Conservation (phyloP, 179 eudicot species). For the Nepenthes alata region DNA sequence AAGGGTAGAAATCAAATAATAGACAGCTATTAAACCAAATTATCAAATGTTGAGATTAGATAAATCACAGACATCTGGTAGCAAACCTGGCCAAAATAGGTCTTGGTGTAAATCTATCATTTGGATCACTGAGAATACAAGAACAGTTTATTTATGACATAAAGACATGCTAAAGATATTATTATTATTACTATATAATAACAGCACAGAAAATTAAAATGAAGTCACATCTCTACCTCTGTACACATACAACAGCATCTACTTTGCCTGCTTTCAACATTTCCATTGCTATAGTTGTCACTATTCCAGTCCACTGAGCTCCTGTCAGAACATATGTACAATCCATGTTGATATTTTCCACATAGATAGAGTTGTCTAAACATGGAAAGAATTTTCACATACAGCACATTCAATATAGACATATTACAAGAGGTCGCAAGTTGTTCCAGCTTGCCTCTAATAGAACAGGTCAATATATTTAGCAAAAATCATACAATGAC, state of each 20-base stretch:
- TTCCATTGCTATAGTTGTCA: constrained; percentile 90
- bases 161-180: not conserved
- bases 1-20: not conserved
- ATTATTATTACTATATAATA: too few relatives aligned
- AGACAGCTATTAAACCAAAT: not conserved
- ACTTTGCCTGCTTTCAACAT: constrained; percentile 86
- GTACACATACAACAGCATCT: constrained; percentile 93
- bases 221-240: constrained; percentile 38
- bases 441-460: not conserved
- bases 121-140: constrained; percentile 63
- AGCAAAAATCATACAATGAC: too few relatives aligned
- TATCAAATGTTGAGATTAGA: not conserved
- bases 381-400: not conserved
- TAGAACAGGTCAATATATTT: too few relatives aligned
- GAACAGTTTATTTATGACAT: constrained; percentile 7
- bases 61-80: not conserved
- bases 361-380: not conserved
- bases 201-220: too few relatives aligned
- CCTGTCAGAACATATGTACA: constrained; percentile 26
- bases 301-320: constrained; percentile 99
- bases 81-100: constrained; percentile 91
- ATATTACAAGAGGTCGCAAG: not conserved
- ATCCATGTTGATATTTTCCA: constrained; percentile 4
- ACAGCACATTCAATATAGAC: not conserved
- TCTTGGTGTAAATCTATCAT: constrained; percentile 69